Evolutionary conservation across 2,329 filamentous ascomycete species (phyloP).

Genomic region (Thielaviopsis punctulata): DNA sequence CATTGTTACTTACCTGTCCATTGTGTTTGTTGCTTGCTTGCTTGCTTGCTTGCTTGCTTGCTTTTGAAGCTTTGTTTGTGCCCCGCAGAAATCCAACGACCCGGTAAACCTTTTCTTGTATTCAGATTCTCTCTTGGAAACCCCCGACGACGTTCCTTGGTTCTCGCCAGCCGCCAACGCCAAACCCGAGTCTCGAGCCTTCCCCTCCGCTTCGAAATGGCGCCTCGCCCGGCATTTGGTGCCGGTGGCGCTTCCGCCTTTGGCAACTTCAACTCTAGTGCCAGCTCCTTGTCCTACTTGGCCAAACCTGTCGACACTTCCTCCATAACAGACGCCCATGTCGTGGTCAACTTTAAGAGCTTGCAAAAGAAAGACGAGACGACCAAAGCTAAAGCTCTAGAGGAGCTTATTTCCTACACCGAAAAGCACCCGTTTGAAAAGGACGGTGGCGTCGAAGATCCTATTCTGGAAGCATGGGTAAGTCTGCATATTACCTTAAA

Average conservation of each 20-base stretch:
- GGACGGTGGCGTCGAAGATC: conserved; percentile 54
- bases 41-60: neutral
- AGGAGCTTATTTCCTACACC: conserved; percentile 58
- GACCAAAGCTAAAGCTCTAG: conserved; percentile 78
- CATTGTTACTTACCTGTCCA: neutral
- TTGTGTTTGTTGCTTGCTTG: neutral
- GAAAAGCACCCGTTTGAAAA: conserved; percentile 33
- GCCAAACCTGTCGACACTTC: conserved; percentile 70
- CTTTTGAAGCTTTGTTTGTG: no score
- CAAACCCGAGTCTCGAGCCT: neutral
- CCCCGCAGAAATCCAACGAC: no score
- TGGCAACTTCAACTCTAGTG: conserved; percentile 23
- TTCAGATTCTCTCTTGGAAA: no score
- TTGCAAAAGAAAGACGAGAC: conserved; percentile 81
- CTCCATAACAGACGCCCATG: conserved; percentile 58
- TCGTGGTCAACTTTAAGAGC: conserved; percentile 85
- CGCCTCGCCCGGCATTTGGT: conserved; percentile 4
- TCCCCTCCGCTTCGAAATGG: neutral
- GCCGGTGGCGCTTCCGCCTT: conserved; percentile 18
- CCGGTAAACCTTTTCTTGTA: no score
- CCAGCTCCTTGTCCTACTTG: conserved; percentile 60
- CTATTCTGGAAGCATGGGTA: conserved; percentile 79
- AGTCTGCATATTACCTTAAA: conserved; percentile 14
- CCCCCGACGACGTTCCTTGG: neutral
- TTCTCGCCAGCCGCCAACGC: neutral